These are phyloP conservation scores for Cordia subcordata DNA, from an alignment of 257 asterid genomes.

Conservation along the genomic window DNA sequence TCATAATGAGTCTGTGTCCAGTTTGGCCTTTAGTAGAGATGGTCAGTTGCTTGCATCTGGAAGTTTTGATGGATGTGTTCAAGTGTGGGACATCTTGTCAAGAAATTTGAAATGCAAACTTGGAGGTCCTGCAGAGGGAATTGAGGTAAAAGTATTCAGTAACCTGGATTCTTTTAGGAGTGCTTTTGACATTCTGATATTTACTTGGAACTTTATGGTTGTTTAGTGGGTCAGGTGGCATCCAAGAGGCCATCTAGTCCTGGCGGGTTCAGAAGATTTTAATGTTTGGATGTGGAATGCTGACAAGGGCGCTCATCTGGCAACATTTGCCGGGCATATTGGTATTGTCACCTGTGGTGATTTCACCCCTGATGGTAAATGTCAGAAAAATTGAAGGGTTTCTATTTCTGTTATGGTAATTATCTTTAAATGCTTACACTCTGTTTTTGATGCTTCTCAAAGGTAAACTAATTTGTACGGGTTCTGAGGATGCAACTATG, in stretches of 20 bases:
- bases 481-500: slow-evolving; percentile 91
- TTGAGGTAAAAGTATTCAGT: slow-evolving; percentile 47
- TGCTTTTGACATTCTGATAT: background rate
- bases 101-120: slow-evolving; percentile 59
- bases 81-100: slow-evolving; percentile 65
- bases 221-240: slow-evolving; percentile 96
- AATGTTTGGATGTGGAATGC: slow-evolving; percentile 91
- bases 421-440: slow-evolving; percentile 2
- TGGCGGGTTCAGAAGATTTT: slow-evolving; percentile 96
- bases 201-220: slow-evolving; percentile 15
- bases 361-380: slow-evolving; percentile 91
- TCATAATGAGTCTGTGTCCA: slow-evolving; percentile 74
- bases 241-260: slow-evolving; percentile 72
- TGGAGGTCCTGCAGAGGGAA: slow-evolving; percentile 81
- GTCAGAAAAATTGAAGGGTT: slow-evolving; percentile 2
- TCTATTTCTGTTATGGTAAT: slow-evolving; percentile 3
- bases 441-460: slow-evolving; percentile 8
- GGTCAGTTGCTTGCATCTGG: slow-evolving; percentile 89
- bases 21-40: slow-evolving; percentile 75
- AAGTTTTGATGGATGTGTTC: slow-evolving; percentile 73
- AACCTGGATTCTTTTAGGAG: background rate
- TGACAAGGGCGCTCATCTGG: slow-evolving; percentile 54
- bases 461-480: slow-evolving; percentile 79
- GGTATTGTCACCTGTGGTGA: slow-evolving; percentile 80
- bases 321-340: slow-evolving; percentile 65